Evolutionary conservation across 768 basidiomycete genomes (phyloP).

Genomic region (Xerocomellus amylosporus): DNA sequence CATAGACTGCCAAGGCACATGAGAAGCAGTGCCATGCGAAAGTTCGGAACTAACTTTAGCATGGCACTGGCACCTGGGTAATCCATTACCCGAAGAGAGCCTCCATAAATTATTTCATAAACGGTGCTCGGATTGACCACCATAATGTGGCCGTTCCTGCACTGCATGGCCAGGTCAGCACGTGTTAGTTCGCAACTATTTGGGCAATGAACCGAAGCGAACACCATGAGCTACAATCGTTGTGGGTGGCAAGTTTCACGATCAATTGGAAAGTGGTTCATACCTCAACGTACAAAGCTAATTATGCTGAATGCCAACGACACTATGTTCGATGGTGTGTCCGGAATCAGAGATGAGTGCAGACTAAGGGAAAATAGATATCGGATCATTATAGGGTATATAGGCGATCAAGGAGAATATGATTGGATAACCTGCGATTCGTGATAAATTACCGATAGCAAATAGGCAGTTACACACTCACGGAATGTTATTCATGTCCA

Average conservation of each 20-base stretch:
- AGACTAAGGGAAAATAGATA: background rate
- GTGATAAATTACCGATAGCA: background rate
- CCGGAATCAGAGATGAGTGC: background rate
- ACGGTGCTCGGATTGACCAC: background rate
- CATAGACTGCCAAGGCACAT: slow-evolving; percentile 4
- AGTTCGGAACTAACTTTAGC: background rate
- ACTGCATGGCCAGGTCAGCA: slow-evolving; percentile 1
- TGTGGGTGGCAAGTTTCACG: background rate
- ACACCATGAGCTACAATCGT: background rate
- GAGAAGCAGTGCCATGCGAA: background rate
- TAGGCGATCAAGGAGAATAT: background rate
- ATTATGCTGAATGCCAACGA: background rate
- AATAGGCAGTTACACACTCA: background rate
- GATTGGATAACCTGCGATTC: background rate
- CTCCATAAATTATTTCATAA: background rate
- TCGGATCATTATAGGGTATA: background rate
- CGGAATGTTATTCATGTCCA: background rate
- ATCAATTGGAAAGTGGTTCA: slow-evolving; percentile 1
- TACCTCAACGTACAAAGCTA: slow-evolving; percentile 6
- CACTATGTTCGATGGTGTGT: background rate
- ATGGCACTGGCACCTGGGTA: too few species aligned
- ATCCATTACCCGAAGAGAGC: background rate
- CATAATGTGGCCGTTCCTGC: background rate
- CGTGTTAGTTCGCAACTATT: background rate
- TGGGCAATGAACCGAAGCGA: background rate